These are phyloP conservation scores for Sugiyamaella smithiae DNA, from an alignment of 805 yeast species.

Conservation along the genomic window DNA sequence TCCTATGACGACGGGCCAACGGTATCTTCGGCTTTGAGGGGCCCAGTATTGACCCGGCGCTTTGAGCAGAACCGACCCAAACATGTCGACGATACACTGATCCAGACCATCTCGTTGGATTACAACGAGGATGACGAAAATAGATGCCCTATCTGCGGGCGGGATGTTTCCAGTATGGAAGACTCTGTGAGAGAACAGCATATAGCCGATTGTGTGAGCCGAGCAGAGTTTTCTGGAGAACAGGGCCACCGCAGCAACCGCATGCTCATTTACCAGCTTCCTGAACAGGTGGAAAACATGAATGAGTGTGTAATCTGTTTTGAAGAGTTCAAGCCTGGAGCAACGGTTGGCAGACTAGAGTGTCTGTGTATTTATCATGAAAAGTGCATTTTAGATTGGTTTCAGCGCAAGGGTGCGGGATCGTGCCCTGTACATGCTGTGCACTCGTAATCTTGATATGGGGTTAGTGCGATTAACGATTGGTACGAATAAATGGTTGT, in stretches of 20 bases:
- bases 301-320: constrained; percentile 92
- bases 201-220: constrained; percentile 61
- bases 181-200: constrained; percentile 56
- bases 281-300: constrained; percentile 32
- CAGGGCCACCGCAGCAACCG: constrained; percentile 61
- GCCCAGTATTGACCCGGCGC: not conserved
- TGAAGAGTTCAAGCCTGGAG: constrained; percentile 83
- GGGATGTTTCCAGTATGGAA: constrained; percentile 26
- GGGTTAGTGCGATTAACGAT: too few relatives aligned
- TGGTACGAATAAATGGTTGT: too few relatives aligned
- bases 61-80: not conserved
- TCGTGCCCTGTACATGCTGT: constrained; percentile 82
- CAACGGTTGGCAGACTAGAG: constrained; percentile 86
- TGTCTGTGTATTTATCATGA: constrained; percentile 95
- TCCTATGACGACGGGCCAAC: not conserved
- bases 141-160: constrained; percentile 41
- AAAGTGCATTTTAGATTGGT: constrained; percentile 88
- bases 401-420: constrained; percentile 76
- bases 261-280: constrained; percentile 71
- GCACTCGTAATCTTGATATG: constrained; percentile 34
- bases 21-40: constrained; percentile 1
- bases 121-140: constrained; percentile 29
- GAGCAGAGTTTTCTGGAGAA: constrained; percentile 61
- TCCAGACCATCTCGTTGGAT: constrained; percentile 20
- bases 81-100: constrained; percentile 19